Conservation (phyloP, 1,284 basidiomycete species). For the Taiwanofungus camphoratus region DNA sequence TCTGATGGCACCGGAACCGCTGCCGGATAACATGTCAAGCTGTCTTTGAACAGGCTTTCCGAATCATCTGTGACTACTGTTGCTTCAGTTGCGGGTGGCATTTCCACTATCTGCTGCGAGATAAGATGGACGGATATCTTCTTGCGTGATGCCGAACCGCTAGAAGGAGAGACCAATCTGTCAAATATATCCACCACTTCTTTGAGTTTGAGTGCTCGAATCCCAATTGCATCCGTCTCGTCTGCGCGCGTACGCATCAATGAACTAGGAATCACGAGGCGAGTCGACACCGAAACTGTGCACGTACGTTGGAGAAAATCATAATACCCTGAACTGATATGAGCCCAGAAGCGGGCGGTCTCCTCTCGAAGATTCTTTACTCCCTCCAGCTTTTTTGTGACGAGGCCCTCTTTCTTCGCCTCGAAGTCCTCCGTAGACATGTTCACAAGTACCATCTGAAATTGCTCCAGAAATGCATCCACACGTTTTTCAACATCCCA, state of each 20-base stretch:
- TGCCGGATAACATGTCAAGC: slow-evolving; percentile 20
- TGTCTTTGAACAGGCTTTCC: slow-evolving; percentile 18
- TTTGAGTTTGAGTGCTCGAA: slow-evolving; percentile 17
- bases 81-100: not conserved
- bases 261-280: not conserved
- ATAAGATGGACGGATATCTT: slow-evolving; percentile 26
- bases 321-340: slow-evolving; percentile 22
- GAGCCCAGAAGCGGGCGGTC: slow-evolving; percentile 23
- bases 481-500: slow-evolving; percentile 24
- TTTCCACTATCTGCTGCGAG: slow-evolving; percentile 20
- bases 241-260: slow-evolving; percentile 11
- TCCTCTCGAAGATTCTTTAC: slow-evolving; percentile 26
- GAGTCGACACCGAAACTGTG: not conserved
- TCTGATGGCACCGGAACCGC: slow-evolving; percentile 14
- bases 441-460: slow-evolving; percentile 16
- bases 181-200: slow-evolving; percentile 22
- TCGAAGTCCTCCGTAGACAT: slow-evolving; percentile 18
- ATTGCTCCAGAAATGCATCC: slow-evolving; percentile 22
- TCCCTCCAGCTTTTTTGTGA: slow-evolving; percentile 22
- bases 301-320: slow-evolving; percentile 25
- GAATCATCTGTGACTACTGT: slow-evolving; percentile 9
- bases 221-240: slow-evolving; percentile 19
- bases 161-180: slow-evolving; percentile 19
- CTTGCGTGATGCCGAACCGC: slow-evolving; percentile 15
- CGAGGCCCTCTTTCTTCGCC: slow-evolving; percentile 23